phyloP scores from a whole-genome alignment of 2,329 filamentous ascomycete species.

The Periconia digitata region DNA sequence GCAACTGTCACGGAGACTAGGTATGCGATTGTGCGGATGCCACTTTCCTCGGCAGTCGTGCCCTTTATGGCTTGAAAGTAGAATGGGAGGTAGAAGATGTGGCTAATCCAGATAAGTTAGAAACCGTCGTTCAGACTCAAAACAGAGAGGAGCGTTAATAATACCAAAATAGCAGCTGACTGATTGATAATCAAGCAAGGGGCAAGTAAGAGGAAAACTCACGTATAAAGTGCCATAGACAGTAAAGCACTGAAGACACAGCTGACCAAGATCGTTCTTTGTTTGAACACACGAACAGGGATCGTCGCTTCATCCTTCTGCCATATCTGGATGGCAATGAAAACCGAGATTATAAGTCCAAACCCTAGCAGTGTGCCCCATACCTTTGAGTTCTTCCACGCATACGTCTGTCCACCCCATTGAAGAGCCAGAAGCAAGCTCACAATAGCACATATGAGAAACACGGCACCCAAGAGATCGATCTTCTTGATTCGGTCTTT shows the following conservation, averaged over 20 bases:
- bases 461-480: constrained; percentile 32
- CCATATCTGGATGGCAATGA: constrained; percentile 40
- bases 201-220: constrained; percentile 9
- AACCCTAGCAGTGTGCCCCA: constrained; percentile 55
- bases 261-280: constrained; percentile 37
- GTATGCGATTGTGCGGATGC: constrained; percentile 38
- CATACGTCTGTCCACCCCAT: constrained; percentile 45
- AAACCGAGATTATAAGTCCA: constrained; percentile 49
- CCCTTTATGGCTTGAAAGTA: constrained; percentile 50
- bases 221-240: constrained; percentile 43
- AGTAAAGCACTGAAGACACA: constrained; percentile 39
- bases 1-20: constrained; percentile 31
- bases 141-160: not conserved
- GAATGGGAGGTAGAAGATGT: constrained; percentile 43
- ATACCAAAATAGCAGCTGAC: not conserved
- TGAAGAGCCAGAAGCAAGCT: constrained; percentile 39
- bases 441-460: constrained; percentile 38
- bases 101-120: too few relatives aligned
- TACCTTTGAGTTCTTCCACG: constrained; percentile 52
- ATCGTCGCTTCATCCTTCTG: constrained; percentile 36
- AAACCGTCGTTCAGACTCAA: too few relatives aligned
- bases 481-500: constrained; percentile 43
- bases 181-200: not conserved
- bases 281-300: constrained; percentile 35
- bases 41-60: constrained; percentile 41